These are phyloP conservation scores for Cadophora sp. DNA, from an alignment of 2,329 filamentous ascomycete genomes.

Conservation along the genomic window DNA sequence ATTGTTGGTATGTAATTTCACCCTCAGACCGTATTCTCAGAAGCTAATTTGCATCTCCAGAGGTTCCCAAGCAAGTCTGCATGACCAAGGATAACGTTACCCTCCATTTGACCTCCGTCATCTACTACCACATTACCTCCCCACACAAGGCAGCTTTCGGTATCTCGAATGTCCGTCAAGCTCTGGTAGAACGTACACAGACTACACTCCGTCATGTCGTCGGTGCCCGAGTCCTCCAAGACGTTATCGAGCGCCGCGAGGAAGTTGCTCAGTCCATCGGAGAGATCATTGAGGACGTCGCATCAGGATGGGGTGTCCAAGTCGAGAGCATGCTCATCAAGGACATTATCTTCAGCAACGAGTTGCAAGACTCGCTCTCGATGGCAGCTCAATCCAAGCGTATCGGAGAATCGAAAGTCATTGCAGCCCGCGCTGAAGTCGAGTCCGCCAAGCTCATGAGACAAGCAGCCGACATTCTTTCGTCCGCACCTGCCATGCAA, in stretches of 20 bases:
- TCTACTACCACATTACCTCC: slow-evolving; percentile 97
- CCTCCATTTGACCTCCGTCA: slow-evolving; percentile 90
- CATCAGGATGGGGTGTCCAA: slow-evolving; percentile 90
- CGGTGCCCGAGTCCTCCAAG: slow-evolving; percentile 92
- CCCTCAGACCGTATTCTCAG: neutral
- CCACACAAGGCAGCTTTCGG: slow-evolving; percentile 98
- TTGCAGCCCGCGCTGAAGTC: slow-evolving; percentile 95
- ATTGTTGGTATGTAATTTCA: slow-evolving; percentile 67
- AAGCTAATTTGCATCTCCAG: slow-evolving; percentile 45
- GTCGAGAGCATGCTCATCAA: slow-evolving; percentile 99
- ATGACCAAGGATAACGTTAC: slow-evolving; percentile 99
- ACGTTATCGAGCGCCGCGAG: slow-evolving; percentile 97
- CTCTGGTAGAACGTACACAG: slow-evolving; percentile 97
- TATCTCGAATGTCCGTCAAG: slow-evolving; percentile 91
- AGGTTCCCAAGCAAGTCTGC: slow-evolving; percentile 95
- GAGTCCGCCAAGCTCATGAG: slow-evolving; percentile 94
- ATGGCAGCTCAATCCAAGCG: slow-evolving; percentile 99
- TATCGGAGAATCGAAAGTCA: slow-evolving; percentile 98
- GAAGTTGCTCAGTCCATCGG: slow-evolving; percentile 94
- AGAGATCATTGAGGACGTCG: slow-evolving; percentile 97
- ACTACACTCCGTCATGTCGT: slow-evolving; percentile 97
- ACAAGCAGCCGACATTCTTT: slow-evolving; percentile 92
- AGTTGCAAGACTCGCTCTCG: slow-evolving; percentile 93
- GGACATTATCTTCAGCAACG: slow-evolving; percentile 96
- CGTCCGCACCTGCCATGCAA: slow-evolving; percentile 94